These are phyloP conservation scores for Drechslerella stenobrocha DNA, from an alignment of 2,329 filamentous ascomycete species.

Conservation along the genomic window DNA sequence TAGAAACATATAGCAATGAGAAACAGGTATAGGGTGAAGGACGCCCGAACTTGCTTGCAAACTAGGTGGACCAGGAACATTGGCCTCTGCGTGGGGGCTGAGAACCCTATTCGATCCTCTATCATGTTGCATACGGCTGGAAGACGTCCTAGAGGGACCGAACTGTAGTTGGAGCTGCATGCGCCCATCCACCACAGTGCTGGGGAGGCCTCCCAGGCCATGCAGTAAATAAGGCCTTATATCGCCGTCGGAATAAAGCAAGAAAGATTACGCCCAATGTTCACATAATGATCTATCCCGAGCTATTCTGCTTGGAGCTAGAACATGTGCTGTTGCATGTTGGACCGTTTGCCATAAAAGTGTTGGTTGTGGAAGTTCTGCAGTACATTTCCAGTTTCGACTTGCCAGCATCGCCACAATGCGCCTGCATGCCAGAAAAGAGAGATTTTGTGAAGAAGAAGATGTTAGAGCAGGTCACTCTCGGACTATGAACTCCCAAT, in stretches of 20 bases:
- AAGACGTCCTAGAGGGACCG: too few relatives aligned
- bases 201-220: neutral
- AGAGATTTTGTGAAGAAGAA: neutral
- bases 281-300: too few relatives aligned
- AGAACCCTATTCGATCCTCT: slow-evolving; percentile 1
- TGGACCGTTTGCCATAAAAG: slow-evolving; percentile 4
- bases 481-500: neutral
- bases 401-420: neutral
- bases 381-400: slow-evolving; percentile 2
- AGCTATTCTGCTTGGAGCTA: neutral
- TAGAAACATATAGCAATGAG: neutral
- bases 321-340: neutral
- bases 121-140: neutral
- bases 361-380: slow-evolving; percentile 1
- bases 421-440: slow-evolving; percentile 6
- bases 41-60: neutral
- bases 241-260: slow-evolving; percentile 6
- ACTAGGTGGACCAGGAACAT: neutral
- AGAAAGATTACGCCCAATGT: too few relatives aligned
- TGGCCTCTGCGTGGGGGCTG: neutral
- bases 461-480: neutral
- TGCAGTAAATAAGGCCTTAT: slow-evolving; percentile 1
- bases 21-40: slow-evolving; percentile 3
- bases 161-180: too few relatives aligned
- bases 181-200: too few relatives aligned